Evolutionary conservation across 805 yeast species (phyloP).

Genomic region (Yamadazyma phyllophila): DNA sequence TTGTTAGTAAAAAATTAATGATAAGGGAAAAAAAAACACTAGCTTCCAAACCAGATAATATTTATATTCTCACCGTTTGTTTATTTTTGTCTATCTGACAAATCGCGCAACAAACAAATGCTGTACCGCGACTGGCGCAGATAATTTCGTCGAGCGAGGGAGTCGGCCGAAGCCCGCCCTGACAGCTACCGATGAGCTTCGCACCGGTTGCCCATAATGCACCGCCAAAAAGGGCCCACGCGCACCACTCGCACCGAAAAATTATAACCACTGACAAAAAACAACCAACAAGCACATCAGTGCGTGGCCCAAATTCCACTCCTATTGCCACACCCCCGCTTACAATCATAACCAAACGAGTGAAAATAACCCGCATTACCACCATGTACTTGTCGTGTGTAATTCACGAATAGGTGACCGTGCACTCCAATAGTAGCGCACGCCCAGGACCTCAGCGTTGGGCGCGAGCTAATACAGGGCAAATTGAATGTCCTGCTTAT

Average conservation of each 20-base stretch:
- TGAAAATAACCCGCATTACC: neutral
- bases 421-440: neutral
- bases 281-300: too few relatives aligned
- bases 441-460: neutral
- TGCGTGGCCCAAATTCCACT: too few relatives aligned
- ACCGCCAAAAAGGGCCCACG: too few relatives aligned
- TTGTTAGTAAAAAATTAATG: constrained; percentile 5
- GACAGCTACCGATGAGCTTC: too few relatives aligned
- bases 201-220: too few relatives aligned
- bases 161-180: too few relatives aligned
- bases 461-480: constrained; percentile 4
- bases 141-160: neutral
- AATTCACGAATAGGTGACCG: too few relatives aligned
- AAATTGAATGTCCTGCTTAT: constrained; percentile 3
- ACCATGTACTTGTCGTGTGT: neutral
- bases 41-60: constrained; percentile 1
- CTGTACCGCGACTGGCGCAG: neutral
- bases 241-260: too few relatives aligned
- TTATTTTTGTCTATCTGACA: constrained; percentile 7
- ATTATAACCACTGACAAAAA: too few relatives aligned
- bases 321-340: too few relatives aligned
- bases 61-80: constrained; percentile 5
- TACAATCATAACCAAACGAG: too few relatives aligned
- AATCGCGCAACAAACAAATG: neutral
- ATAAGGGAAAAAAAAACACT: neutral